Percentiles rank a stretch among this genome's conserved stretches.
Evolutionary conservation across 441 rosid genomes (phyloP).

Genomic region (Adansonia grandidieri): DNA sequence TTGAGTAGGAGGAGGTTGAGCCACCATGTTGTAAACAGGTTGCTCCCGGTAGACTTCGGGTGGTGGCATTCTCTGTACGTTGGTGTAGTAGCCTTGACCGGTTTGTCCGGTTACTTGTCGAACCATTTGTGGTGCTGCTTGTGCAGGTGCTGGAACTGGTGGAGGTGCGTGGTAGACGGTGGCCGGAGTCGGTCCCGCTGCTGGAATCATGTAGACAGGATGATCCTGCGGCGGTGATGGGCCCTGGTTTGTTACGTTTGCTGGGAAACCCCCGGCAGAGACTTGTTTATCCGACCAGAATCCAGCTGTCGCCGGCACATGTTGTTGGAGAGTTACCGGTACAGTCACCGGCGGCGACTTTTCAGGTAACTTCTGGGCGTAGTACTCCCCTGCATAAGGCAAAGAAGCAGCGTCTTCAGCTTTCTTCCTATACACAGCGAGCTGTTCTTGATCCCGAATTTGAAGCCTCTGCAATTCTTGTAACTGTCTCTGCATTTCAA

Average conservation of each 20-base stretch:
- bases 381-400: constrained; percentile 48
- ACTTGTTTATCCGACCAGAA: constrained; percentile 71
- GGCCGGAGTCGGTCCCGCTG: constrained; percentile 41
- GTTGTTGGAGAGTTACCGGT: constrained; percentile 35
- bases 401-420: constrained; percentile 48
- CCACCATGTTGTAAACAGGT: constrained; percentile 53
- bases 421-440: constrained; percentile 52
- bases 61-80: constrained; percentile 55
- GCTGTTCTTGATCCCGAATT: constrained; percentile 62
- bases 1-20: constrained; percentile 37
- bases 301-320: constrained; percentile 45
- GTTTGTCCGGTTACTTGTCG: constrained; percentile 54
- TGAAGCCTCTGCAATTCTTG: constrained; percentile 42
- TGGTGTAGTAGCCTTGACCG: constrained; percentile 65
- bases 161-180: constrained; percentile 60
- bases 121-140: constrained; percentile 43
- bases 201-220: constrained; percentile 64
- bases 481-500: constrained; percentile 56
- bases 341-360: constrained; percentile 34
- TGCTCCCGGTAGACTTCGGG: constrained; percentile 74
- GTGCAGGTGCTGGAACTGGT: constrained; percentile 21
- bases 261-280: constrained; percentile 43
- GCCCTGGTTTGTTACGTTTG: constrained; percentile 39
- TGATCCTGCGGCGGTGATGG: constrained; percentile 45
- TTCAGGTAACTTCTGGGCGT: constrained; percentile 55